Evolutionary conservation across 805 yeast genomes (phyloP), one percentile per base, ranked within the genome.

Genomic region (Saccharomyces eubayanus): DNA sequence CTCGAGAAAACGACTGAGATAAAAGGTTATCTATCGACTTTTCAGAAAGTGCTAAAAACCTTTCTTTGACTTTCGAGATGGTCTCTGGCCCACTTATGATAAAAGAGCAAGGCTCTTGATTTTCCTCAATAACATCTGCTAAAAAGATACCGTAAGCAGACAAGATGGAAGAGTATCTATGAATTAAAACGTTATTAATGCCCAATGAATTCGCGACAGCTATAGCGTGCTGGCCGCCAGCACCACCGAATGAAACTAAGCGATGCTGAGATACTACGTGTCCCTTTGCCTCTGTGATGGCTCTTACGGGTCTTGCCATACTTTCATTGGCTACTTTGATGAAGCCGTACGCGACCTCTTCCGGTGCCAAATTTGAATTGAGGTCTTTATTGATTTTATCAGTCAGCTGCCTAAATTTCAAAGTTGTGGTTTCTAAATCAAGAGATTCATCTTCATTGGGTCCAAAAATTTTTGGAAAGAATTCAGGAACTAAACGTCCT

Each of bases 201-300:
- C 90, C 90, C 56, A 89, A 74, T 28, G 79, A 76, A 54, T 80
- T 76, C 1, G 96, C 96, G 36, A 89, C 83, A 9, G 87, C 83
- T 49, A 80, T 83, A 2, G 94, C 91, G 68, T 87, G 91, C 70
- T 89, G 96, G 8, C 96, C 96, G 52, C 96, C 96, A 28, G 96
- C 96, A 49, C 96, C 96, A 48, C 96, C 96, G 71, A 89, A 89
- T 2, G 92, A 79, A 1, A 90, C 95, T 55, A 89, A 71, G 54
- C 85, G 72, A 66, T 89, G 96, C 10, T 78, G 73, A 9, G 85
- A 66, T 0, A 83, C 77, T 46, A 80, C 76, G 63, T 83, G 82
- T 4, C 96, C 96, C 63, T 83, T 87, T 1, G 92, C 88, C 65
- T 89, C 96, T 0, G 96, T 89, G 51, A 89, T 72, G 46, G 86